phyloP scores from a whole-genome alignment of 208 protist species.

The Balamuthia mandrillaris region DNA sequence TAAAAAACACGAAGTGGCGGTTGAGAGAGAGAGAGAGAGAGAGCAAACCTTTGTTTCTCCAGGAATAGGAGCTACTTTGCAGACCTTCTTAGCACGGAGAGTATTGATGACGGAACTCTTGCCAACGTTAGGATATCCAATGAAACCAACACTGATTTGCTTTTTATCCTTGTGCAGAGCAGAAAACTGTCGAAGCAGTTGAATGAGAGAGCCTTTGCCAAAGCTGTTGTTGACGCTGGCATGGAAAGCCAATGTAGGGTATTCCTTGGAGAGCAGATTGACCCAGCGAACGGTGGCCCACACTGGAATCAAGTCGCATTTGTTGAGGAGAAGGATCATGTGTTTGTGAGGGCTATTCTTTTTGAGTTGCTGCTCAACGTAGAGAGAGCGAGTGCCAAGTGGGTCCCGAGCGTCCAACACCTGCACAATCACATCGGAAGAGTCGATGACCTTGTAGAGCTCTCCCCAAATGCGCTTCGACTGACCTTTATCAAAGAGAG shows the following conservation, averaged over 20 bases:
- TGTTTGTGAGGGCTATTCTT: slow-evolving; percentile 97
- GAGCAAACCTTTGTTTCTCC: slow-evolving; percentile 96
- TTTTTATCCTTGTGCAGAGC: slow-evolving; percentile 80
- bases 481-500: slow-evolving; percentile 95
- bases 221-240: slow-evolving; percentile 98
- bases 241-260: slow-evolving; percentile 99
- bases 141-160: slow-evolving; percentile 89
- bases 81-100: slow-evolving; percentile 92
- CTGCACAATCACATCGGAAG: slow-evolving; percentile 98
- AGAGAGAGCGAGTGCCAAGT: slow-evolving; percentile 92
- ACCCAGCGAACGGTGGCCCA: slow-evolving; percentile 95
- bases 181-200: slow-evolving; percentile 91
- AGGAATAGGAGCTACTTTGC: slow-evolving; percentile 98
- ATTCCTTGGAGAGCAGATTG: slow-evolving; percentile 93
- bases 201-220: slow-evolving; percentile 97
- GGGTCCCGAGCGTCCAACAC: slow-evolving; percentile 90
- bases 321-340: slow-evolving; percentile 99
- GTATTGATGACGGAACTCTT: slow-evolving; percentile 99
- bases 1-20: neutral
- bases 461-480: slow-evolving; percentile 98
- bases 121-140: slow-evolving; percentile 95
- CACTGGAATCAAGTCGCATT: slow-evolving; percentile 98
- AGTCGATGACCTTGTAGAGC: slow-evolving; percentile 99
- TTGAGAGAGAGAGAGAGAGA: too few relatives aligned
- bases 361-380: slow-evolving; percentile 88